Evolutionary conservation across 2,329 filamentous ascomycete species (phyloP), one percentile per base, ranked within the genome.

Genomic region (Alternaria tenuissima): DNA sequence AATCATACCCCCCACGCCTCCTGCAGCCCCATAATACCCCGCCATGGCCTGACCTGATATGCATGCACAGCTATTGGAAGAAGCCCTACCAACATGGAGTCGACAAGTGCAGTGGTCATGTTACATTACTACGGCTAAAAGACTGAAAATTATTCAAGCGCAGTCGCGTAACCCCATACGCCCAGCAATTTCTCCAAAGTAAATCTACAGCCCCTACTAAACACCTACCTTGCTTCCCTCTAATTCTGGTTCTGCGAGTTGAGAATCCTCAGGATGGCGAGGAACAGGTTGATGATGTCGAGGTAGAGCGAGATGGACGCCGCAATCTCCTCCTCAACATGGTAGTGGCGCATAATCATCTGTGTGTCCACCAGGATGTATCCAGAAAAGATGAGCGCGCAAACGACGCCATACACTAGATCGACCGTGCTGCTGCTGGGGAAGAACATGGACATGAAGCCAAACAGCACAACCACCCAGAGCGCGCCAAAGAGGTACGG

Each of bases 351-450:
- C 87, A 99, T 91, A 63, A 99, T 88, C 71, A 99, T 83, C 84
- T 99, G 95, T 0, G 95, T 99, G 77, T 99, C 95, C 47, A 98
- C 92, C 47, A 99, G 85, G 63, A 99, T 96, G 81, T 99, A 99
- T 7, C 85, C 94, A 49, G 90, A 94, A 84, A 99, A 99, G 76
- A 99, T 88, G 46, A 99, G 82, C 3, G 95, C 94, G 0, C 88
- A 87, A 14, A 94, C 81, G 7, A 90, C 89, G 57, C 93, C 93
- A 74, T 97, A 98, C 62, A 93, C 85, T 55, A 98, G 88, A 81
- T 99, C 94, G 34, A 89, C 83, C 26, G 89, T 94, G 77, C 88
- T 93, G 79, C 85, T 91, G 79, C 90, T 87, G 4, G 93, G 94
- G 82, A 99, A 90, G 85, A 98, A 98, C 67, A 88, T 87, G 66